These are phyloP conservation scores for Yamadazyma siamensis DNA, from an alignment of 1,139 yeast genomes.

Conservation along the genomic window DNA sequence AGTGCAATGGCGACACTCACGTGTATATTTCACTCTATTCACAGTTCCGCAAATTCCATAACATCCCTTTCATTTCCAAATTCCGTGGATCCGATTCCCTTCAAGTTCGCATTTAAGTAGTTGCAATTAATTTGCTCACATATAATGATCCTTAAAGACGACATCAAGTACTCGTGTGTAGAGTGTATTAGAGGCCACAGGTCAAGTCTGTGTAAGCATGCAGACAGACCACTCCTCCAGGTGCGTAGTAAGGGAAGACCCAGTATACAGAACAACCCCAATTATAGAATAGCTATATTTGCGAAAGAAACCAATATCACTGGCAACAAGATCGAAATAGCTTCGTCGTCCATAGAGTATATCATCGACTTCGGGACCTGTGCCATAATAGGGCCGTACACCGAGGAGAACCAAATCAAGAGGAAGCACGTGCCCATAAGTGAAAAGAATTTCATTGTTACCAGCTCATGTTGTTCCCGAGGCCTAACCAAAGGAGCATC, in stretches of 20 bases:
- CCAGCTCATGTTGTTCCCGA: conserved; percentile 32
- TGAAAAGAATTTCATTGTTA: conserved; percentile 34
- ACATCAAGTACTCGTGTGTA: conserved; percentile 84
- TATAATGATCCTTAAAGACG: conserved; percentile 81
- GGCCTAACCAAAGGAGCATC: conserved; percentile 20
- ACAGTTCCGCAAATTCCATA: no score
- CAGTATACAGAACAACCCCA: conserved; percentile 44
- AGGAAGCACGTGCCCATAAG: conserved; percentile 23
- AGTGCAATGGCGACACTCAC: no score
- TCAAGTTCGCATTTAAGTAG: no score
- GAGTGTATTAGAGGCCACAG: conserved; percentile 93
- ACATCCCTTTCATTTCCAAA: no score
- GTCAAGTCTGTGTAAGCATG: conserved; percentile 82
- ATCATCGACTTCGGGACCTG: conserved; percentile 49
- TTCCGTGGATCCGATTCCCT: no score
- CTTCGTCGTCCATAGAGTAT: conserved; percentile 48
- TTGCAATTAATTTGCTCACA: no score
- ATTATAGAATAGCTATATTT: conserved; percentile 56
- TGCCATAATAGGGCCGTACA: conserved; percentile 40
- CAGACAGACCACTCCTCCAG: conserved; percentile 72
- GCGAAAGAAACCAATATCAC: conserved; percentile 37
- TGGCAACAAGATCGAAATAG: conserved; percentile 19
- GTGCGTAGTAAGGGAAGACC: conserved; percentile 92
- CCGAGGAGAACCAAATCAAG: conserved; percentile 16
- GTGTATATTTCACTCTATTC: no score